Conservation (phyloP, 1,139 yeast species). For the Hanseniaspora sp. region DNA sequence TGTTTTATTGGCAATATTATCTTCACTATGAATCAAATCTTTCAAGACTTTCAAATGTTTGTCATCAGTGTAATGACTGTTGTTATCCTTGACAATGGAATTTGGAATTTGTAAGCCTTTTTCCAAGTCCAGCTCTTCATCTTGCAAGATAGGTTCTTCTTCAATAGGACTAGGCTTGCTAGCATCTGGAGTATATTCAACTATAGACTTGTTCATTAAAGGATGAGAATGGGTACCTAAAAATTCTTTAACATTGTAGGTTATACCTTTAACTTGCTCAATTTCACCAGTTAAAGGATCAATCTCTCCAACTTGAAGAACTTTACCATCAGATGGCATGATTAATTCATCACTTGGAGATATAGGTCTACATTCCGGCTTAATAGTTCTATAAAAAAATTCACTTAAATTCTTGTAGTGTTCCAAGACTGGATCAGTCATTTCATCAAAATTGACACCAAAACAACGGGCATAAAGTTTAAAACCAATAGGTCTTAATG, state of each 20-base stretch:
- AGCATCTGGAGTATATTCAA: conserved; percentile 21
- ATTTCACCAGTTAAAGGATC: conserved; percentile 62
- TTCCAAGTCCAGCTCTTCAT: conserved; percentile 34
- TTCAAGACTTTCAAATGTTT: conserved; percentile 14
- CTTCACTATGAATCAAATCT: conserved; percentile 10
- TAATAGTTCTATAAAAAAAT: conserved; percentile 76
- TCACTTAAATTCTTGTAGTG: conserved; percentile 74
- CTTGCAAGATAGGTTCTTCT: conserved; percentile 30
- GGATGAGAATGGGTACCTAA: conserved; percentile 48
- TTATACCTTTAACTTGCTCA: conserved; percentile 94
- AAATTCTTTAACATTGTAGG: conserved; percentile 80
- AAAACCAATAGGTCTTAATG: conserved; percentile 80
- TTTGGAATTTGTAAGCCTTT: not conserved
- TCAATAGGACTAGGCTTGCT: conserved; percentile 31
- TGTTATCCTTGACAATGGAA: conserved; percentile 22
- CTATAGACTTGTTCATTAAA: conserved; percentile 25
- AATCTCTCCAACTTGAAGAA: conserved; percentile 74
- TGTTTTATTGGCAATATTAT: conserved; percentile 1
- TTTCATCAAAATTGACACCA: conserved; percentile 83
- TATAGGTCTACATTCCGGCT: conserved; percentile 71
- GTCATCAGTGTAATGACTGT: conserved; percentile 16
- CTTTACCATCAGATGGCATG: conserved; percentile 90
- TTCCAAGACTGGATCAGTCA: conserved; percentile 68
- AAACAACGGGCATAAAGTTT: conserved; percentile 65
- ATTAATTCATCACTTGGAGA: conserved; percentile 51